Conservation (phyloP, 2,329 filamentous ascomycete genomes). For the Hyphodiscus sp. region DNA sequence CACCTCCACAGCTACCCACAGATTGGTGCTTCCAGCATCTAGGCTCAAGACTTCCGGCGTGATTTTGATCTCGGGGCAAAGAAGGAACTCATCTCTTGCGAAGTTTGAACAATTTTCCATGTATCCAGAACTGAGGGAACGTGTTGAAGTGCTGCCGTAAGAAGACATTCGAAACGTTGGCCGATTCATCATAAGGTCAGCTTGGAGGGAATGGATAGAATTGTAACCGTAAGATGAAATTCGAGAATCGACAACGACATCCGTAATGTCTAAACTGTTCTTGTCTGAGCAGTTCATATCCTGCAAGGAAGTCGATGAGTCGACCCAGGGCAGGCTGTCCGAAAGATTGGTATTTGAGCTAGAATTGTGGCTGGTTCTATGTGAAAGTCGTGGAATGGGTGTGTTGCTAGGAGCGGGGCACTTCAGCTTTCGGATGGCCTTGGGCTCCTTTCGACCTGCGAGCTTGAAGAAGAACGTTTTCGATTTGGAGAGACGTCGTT, state of each 20-base stretch:
- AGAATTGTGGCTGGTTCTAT: conserved; percentile 6
- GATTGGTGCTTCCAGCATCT: conserved; percentile 23
- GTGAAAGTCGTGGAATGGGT: conserved; percentile 21
- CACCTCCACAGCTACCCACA: conserved; percentile 33
- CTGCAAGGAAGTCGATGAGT: conserved; percentile 5
- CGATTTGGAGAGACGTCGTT: conserved; percentile 23
- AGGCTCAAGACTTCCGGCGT: conserved; percentile 28
- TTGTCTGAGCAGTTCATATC: background rate
- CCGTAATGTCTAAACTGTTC: conserved; percentile 16
- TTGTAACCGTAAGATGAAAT: conserved; percentile 8
- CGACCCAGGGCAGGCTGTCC: conserved; percentile 3
- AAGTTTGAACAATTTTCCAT: background rate
- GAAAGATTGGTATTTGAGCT: conserved; percentile 4
- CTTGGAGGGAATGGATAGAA: conserved; percentile 1
- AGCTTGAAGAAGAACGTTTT: conserved; percentile 27
- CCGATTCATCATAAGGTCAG: background rate
- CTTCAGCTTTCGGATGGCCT: conserved; percentile 4
- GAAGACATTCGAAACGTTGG: conserved; percentile 10
- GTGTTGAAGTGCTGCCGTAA: conserved; percentile 1
- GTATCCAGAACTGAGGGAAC: conserved; percentile 1
- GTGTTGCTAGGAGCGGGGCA: conserved; percentile 14
- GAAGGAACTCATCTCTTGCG: conserved; percentile 9
- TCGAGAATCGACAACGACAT: conserved; percentile 15
- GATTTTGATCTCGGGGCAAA: conserved; percentile 27
- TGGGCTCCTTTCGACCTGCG: conserved; percentile 6